Percentiles rank a stretch among this genome's conserved stretches.
Conservation (phyloP, 164 flowering plant species). For the Saururus chinensis region DNA sequence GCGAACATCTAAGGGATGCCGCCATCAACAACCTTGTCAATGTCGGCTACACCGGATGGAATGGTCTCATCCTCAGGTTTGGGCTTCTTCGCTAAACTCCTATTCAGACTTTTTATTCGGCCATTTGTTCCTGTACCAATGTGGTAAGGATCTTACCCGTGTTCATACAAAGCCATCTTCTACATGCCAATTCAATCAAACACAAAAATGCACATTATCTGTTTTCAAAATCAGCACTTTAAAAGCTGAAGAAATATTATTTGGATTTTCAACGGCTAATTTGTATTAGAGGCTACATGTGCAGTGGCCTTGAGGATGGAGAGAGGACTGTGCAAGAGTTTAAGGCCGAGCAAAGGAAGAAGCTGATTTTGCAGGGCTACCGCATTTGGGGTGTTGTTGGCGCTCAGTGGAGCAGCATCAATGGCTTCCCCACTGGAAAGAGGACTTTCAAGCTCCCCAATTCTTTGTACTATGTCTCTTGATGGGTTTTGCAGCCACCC, state of each 20-base stretch:
- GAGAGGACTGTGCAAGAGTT: conserved; percentile 25
- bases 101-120: too few species aligned
- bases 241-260: too few species aligned
- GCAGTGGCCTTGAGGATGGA: conserved; percentile 45
- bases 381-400: conserved; percentile 62
- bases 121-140: too few species aligned
- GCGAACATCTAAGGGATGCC: conserved; percentile 45
- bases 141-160: too few species aligned
- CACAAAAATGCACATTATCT: too few species aligned
- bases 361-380: conserved; percentile 38
- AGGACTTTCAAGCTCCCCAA: conserved; percentile 78
- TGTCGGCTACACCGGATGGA: conserved; percentile 59
- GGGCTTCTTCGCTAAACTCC: not conserved
- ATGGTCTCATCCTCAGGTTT: conserved; percentile 47
- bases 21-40: conserved; percentile 58
- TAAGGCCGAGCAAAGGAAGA: conserved; percentile 46
- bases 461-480: conserved; percentile 45
- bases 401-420: conserved; percentile 69
- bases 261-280: not conserved
- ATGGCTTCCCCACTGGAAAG: conserved; percentile 36
- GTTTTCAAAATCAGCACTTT: too few species aligned
- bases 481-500: not conserved
- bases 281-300: not conserved
- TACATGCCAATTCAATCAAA: too few species aligned
- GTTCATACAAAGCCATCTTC: too few species aligned